Conservation (phyloP, 495 filamentous ascomycete genomes). For the Amphirosellinia nigrospora region DNA sequence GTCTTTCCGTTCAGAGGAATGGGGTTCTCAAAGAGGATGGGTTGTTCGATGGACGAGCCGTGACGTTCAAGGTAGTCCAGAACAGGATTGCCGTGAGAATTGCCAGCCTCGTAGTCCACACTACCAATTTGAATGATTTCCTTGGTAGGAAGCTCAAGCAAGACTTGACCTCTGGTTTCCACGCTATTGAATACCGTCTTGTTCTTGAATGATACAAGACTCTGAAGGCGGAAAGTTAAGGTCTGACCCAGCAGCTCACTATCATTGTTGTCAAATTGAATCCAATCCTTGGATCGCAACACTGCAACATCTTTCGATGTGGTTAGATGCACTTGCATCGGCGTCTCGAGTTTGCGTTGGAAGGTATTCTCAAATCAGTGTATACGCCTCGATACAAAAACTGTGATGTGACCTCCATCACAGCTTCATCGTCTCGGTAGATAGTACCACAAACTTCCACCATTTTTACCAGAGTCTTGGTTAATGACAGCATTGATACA, state of each 20-base stretch:
- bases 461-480: slow-evolving; percentile 97
- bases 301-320: slow-evolving; percentile 91
- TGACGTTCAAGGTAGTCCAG: slow-evolving; percentile 94
- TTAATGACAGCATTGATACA: slow-evolving; percentile 98
- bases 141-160: slow-evolving; percentile 95
- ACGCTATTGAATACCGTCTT: slow-evolving; percentile 90
- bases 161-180: slow-evolving; percentile 89
- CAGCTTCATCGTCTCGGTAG: slow-evolving; percentile 79
- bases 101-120: slow-evolving; percentile 89
- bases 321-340: slow-evolving; percentile 88
- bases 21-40: slow-evolving; percentile 94
- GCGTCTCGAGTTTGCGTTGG: slow-evolving; percentile 94
- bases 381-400: slow-evolving; percentile 96
- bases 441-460: slow-evolving; percentile 98
- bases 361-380: slow-evolving; percentile 97
- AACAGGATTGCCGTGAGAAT: slow-evolving; percentile 94
- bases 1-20: slow-evolving; percentile 95
- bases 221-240: slow-evolving; percentile 94
- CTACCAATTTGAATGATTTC: slow-evolving; percentile 95
- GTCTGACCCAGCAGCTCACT: slow-evolving; percentile 89
- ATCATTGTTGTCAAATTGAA: slow-evolving; percentile 80
- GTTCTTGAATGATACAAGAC: slow-evolving; percentile 92
- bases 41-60: slow-evolving; percentile 93
- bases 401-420: slow-evolving; percentile 98
- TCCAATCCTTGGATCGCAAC: slow-evolving; percentile 96